phyloP scores from a whole-genome alignment of 164 flowering plant genomes.

The Paratinospora sagittata region DNA sequence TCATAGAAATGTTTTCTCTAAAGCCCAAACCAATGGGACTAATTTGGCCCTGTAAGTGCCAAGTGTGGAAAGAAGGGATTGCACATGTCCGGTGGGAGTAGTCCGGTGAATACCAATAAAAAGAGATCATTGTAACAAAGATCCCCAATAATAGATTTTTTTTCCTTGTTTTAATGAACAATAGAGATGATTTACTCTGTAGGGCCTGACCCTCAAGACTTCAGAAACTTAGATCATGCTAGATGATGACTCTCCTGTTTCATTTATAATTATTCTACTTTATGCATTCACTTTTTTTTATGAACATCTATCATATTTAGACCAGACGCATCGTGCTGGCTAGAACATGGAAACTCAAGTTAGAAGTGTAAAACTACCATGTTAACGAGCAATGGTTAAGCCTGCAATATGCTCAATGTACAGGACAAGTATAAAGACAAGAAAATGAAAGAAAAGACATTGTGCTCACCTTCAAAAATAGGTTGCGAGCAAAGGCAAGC shows the following conservation, averaged over 20 bases:
- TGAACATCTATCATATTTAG: not conserved
- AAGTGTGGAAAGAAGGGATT: too few species aligned
- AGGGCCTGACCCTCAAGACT: too few species aligned
- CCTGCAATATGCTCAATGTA: not conserved
- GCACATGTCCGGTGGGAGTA: too few species aligned
- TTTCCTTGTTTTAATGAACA: too few species aligned
- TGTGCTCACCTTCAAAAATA: conserved; percentile 71
- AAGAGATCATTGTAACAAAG: too few species aligned
- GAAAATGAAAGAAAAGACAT: not conserved
- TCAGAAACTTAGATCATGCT: too few species aligned
- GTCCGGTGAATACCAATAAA: too few species aligned
- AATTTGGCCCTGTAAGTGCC: too few species aligned
- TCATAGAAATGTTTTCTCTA: too few species aligned
- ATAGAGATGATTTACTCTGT: too few species aligned
- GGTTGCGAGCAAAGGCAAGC: conserved; percentile 69
- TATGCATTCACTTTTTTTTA: not conserved
- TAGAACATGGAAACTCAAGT: not conserved
- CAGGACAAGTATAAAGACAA: not conserved
- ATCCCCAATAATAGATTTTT: too few species aligned
- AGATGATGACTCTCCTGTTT: not conserved
- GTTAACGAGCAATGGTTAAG: not conserved
- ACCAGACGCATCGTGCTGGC: not conserved
- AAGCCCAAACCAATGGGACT: too few species aligned
- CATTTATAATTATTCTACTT: not conserved
- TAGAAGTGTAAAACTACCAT: not conserved